phyloP scores from a whole-genome alignment of 2,329 filamentous ascomycete genomes.

The Colletotrichum salicis region DNA sequence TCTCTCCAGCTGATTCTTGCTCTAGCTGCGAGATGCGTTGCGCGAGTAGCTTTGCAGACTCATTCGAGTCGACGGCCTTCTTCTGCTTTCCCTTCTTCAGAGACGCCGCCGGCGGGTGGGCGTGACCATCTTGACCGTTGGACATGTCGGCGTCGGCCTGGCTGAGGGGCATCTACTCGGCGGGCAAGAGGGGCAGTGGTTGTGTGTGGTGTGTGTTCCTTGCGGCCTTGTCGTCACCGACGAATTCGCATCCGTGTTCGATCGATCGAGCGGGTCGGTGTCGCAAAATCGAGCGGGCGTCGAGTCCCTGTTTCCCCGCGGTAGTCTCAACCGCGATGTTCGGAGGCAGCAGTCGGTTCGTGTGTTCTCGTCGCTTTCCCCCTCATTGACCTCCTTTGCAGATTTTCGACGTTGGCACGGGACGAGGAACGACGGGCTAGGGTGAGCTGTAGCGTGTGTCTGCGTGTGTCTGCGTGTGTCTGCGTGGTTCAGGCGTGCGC shows the following conservation, averaged over 20 bases:
- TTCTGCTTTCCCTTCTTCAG: slow-evolving; percentile 86
- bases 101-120: slow-evolving; percentile 53
- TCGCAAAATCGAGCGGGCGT: slow-evolving; percentile 30
- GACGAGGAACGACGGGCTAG: slow-evolving; percentile 22
- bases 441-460: slow-evolving; percentile 18
- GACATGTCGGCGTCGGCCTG: slow-evolving; percentile 54
- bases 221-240: slow-evolving; percentile 25
- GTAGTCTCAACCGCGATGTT: background rate
- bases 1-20: slow-evolving; percentile 90
- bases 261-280: slow-evolving; percentile 27
- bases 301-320: background rate
- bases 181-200: slow-evolving; percentile 9
- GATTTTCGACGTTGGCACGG: slow-evolving; percentile 19
- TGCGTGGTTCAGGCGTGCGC: slow-evolving; percentile 31
- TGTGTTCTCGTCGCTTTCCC: slow-evolving; percentile 7
- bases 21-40: slow-evolving; percentile 96
- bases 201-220: background rate
- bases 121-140: slow-evolving; percentile 55
- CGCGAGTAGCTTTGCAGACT: slow-evolving; percentile 90
- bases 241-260: slow-evolving; percentile 35
- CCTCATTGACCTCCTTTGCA: slow-evolving; percentile 25
- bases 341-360: slow-evolving; percentile 11
- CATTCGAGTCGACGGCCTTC: slow-evolving; percentile 84
- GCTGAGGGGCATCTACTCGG: slow-evolving; percentile 50
- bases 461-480: background rate